Evolutionary conservation across 306 rosid species (phyloP).

Genomic region (Canavalia ensiformis): DNA sequence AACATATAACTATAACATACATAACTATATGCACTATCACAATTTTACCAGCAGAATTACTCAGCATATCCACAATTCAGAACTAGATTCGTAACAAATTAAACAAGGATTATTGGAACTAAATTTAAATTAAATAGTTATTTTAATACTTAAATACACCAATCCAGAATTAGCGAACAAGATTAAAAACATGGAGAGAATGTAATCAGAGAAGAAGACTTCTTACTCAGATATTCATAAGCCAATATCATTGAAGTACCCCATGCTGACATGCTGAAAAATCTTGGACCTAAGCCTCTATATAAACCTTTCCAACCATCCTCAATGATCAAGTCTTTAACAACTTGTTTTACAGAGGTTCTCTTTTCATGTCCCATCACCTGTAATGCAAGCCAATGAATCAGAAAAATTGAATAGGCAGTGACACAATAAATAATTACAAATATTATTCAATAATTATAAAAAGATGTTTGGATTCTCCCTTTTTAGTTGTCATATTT

Average conservation of each 20-base stretch:
- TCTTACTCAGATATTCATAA: slow-evolving; percentile 89
- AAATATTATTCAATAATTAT: background rate
- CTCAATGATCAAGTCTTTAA: slow-evolving; percentile 72
- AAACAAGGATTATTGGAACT: slow-evolving; percentile 12
- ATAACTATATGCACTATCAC: slow-evolving; percentile 12
- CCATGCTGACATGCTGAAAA: slow-evolving; percentile 95
- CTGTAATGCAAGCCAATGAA: slow-evolving; percentile 55
- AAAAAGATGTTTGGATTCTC: background rate
- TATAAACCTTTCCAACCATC: slow-evolving; percentile 97
- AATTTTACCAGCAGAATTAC: background rate
- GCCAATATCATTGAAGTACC: slow-evolving; percentile 95
- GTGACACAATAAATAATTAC: slow-evolving; percentile 29
- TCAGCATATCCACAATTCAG: slow-evolving; percentile 3
- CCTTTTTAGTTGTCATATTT: background rate
- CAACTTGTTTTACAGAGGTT: slow-evolving; percentile 76
- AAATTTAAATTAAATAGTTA: slow-evolving; percentile 3
- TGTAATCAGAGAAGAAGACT: slow-evolving; percentile 45
- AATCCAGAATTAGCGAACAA: slow-evolving; percentile 26
- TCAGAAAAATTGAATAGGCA: slow-evolving; percentile 33
- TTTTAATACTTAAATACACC: slow-evolving; percentile 29
- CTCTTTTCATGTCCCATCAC: slow-evolving; percentile 76
- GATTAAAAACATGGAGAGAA: slow-evolving; percentile 4
- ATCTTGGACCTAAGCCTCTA: slow-evolving; percentile 94
- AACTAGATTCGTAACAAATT: background rate
- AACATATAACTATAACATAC: background rate